Conservation (phyloP, 2,329 filamentous ascomycete species). For the Botrytis cinerea region DNA sequence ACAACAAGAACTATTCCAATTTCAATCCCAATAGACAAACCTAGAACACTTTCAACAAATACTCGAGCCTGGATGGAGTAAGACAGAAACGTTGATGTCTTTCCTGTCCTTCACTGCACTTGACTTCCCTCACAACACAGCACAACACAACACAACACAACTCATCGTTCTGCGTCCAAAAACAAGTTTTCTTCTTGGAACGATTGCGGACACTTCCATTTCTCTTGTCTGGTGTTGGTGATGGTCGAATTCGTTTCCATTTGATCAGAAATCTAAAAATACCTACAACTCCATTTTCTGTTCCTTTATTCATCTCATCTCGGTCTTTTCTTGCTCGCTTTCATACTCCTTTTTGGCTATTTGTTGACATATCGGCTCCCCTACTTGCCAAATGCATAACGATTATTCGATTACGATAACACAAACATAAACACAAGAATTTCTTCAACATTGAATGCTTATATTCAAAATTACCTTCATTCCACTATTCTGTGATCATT, state of each 20-base stretch:
- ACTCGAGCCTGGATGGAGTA: background rate
- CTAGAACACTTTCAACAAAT: background rate
- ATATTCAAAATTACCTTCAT: conserved; percentile 32
- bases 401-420: conserved; percentile 11
- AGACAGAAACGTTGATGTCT: background rate
- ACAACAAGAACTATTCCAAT: background rate
- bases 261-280: background rate
- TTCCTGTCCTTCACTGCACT: background rate
- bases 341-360: background rate
- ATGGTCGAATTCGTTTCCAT: background rate
- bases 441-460: conserved; percentile 29
- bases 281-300: background rate
- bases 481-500: conserved; percentile 31
- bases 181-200: background rate
- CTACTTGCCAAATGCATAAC: conserved; percentile 3
- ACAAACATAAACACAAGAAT: conserved; percentile 19
- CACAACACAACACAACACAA: background rate
- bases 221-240: background rate
- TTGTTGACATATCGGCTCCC: conserved; percentile 23
- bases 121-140: background rate
- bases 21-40: background rate
- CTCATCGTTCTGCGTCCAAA: background rate
- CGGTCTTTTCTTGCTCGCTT: background rate
- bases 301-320: conserved; percentile 3
- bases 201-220: background rate